Evolutionary conservation across 2,329 filamentous ascomycete species (phyloP).

Genomic region (Fusarium sp.): DNA sequence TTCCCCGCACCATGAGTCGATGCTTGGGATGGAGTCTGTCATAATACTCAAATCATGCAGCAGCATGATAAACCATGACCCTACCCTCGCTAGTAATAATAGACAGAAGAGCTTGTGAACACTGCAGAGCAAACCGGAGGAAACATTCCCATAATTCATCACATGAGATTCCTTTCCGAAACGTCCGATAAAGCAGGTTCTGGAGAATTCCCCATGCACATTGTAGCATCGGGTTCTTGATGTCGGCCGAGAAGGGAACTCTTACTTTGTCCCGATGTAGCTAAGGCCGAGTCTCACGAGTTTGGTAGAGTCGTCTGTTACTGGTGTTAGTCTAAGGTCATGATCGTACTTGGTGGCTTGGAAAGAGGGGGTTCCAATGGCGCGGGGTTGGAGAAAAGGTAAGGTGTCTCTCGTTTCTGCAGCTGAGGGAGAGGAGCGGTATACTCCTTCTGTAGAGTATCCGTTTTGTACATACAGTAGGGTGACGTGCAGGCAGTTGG

Average conservation of each 20-base stretch:
- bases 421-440: background rate
- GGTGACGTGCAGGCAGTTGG: constrained; percentile 31
- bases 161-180: constrained; percentile 31
- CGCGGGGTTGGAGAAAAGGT: constrained; percentile 25
- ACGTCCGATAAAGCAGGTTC: constrained; percentile 30
- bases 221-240: constrained; percentile 25
- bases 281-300: constrained; percentile 2
- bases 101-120: background rate
- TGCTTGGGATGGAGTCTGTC: constrained; percentile 18
- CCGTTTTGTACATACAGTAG: constrained; percentile 1
- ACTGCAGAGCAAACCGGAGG: background rate
- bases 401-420: background rate
- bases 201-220: constrained; percentile 28
- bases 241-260: constrained; percentile 27
- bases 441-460: background rate
- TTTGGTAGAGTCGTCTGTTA: background rate
- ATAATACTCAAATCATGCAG: constrained; percentile 40
- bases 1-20: constrained; percentile 26
- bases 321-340: background rate
- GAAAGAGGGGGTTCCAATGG: constrained; percentile 12
- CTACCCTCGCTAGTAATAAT: background rate
- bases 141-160: constrained; percentile 32
- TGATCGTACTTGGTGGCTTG: background rate
- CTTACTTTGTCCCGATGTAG: constrained; percentile 4
- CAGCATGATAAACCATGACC: constrained; percentile 16